Evolutionary conservation across 2,329 filamentous ascomycete genomes (phyloP).

Genomic region (Tolypocladium inflatum): DNA sequence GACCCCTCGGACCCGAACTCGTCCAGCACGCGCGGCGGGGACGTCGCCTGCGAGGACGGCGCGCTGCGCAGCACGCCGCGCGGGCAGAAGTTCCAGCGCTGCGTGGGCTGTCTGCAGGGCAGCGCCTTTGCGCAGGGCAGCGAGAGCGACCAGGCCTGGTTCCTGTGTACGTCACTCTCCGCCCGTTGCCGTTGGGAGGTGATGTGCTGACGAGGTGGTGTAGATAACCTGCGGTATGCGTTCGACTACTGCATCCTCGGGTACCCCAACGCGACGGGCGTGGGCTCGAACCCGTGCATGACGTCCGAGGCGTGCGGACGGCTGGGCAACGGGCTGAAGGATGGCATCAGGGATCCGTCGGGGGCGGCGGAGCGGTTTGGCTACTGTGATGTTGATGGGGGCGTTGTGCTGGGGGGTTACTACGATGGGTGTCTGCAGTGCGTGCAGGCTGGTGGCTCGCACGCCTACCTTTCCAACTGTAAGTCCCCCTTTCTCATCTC

Average conservation of each 20-base stretch:
- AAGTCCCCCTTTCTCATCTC: slow-evolving; percentile 9
- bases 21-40: slow-evolving; percentile 31
- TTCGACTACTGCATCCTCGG: slow-evolving; percentile 44
- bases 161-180: slow-evolving; percentile 37
- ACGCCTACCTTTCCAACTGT: slow-evolving; percentile 41
- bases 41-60: slow-evolving; percentile 39
- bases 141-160: slow-evolving; percentile 47
- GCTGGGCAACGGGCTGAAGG: slow-evolving; percentile 29
- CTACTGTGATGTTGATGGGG: slow-evolving; percentile 35
- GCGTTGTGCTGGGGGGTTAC: slow-evolving; percentile 19
- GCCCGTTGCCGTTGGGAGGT: fast-evolving
- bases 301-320: slow-evolving; percentile 41
- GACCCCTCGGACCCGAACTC: slow-evolving; percentile 31
- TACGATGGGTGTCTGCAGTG: slow-evolving; percentile 35
- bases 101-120: slow-evolving; percentile 42
- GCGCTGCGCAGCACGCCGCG: slow-evolving; percentile 25
- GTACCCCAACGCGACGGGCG: slow-evolving; percentile 36
- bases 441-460: slow-evolving; percentile 29
- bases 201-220: background rate
- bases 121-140: slow-evolving; percentile 35
- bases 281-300: slow-evolving; percentile 35
- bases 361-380: slow-evolving; percentile 24
- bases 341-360: slow-evolving; percentile 26
- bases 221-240: slow-evolving; percentile 43
- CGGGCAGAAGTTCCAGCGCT: slow-evolving; percentile 38